Conservation (phyloP, 331 rosid species). For the Prunus yedoensis region DNA sequence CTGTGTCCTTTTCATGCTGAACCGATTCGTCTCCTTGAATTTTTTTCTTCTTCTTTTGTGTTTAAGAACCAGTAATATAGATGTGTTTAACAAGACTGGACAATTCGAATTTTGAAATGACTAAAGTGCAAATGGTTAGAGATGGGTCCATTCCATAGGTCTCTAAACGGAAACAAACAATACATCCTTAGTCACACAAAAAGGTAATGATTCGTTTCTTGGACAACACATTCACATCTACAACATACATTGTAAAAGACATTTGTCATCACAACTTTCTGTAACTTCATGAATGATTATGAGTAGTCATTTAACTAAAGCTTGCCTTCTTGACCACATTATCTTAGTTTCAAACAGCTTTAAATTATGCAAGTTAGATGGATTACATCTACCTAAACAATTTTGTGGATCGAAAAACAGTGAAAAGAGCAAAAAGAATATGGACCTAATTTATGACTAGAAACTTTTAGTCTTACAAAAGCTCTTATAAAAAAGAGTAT, state of each 20-base stretch:
- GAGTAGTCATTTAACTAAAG: not conserved
- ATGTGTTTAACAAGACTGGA: not conserved
- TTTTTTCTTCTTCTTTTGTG: too few relatives aligned
- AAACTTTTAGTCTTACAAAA: too few relatives aligned
- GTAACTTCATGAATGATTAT: not conserved
- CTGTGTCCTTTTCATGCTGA: too few relatives aligned
- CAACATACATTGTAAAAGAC: not conserved
- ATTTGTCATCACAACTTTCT: constrained; percentile 10
- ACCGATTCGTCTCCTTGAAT: too few relatives aligned
- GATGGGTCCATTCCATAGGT: not conserved
- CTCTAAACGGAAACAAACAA: not conserved
- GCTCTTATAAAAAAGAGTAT: too few relatives aligned
- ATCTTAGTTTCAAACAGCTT: not conserved
- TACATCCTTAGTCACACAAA: not conserved
- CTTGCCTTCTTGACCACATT: not conserved
- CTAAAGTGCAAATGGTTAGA: not conserved
- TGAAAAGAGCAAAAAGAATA: not conserved
- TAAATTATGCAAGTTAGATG: not conserved
- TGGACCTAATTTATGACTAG: too few relatives aligned
- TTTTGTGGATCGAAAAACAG: not conserved
- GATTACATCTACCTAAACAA: not conserved
- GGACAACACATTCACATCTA: constrained; percentile 6
- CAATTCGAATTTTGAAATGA: not conserved
- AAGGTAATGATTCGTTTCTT: constrained; percentile 1
- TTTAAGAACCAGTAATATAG: too few relatives aligned